A percentile compares a stretch with the other conserved stretches of the same genome.
Evolutionary conservation across 352 stramenopile genomes (phyloP).

Genomic region (Pythium aristosporum): DNA sequence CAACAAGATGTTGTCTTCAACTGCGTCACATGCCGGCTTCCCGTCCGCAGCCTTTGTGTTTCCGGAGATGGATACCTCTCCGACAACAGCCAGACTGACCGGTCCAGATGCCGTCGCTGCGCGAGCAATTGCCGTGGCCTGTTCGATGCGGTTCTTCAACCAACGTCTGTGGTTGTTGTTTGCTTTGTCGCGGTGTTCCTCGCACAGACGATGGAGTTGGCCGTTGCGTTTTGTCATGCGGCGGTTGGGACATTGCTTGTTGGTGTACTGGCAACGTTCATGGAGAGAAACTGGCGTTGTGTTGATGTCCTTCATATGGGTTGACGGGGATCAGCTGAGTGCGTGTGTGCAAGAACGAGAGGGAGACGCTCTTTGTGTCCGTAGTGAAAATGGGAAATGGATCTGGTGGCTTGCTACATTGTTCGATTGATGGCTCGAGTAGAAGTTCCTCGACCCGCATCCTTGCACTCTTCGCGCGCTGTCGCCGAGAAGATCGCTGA

Average conservation of each 20-base stretch:
- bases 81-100: background rate
- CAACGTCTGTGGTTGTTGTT: conserved; percentile 1
- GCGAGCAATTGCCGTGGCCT: background rate
- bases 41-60: too few relatives aligned
- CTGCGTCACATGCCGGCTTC: too few relatives aligned
- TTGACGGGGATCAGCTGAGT: too few relatives aligned
- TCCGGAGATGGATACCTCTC: too few relatives aligned
- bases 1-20: too few relatives aligned
- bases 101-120: background rate
- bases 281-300: background rate
- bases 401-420: too few relatives aligned
- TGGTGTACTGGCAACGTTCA: conserved; percentile 8
- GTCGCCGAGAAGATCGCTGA: too few relatives aligned
- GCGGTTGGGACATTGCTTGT: conserved; percentile 2
- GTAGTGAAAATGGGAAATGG: too few relatives aligned
- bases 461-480: too few relatives aligned
- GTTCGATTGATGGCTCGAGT: too few relatives aligned
- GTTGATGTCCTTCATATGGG: background rate
- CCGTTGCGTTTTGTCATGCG: conserved; percentile 11
- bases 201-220: conserved; percentile 9
- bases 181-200: background rate
- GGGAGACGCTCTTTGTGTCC: background rate
- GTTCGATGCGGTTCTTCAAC: background rate
- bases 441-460: too few relatives aligned
- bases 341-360: too few relatives aligned